Conservation (phyloP, 2,329 filamentous ascomycete genomes). For the Daldinia sp. region DNA sequence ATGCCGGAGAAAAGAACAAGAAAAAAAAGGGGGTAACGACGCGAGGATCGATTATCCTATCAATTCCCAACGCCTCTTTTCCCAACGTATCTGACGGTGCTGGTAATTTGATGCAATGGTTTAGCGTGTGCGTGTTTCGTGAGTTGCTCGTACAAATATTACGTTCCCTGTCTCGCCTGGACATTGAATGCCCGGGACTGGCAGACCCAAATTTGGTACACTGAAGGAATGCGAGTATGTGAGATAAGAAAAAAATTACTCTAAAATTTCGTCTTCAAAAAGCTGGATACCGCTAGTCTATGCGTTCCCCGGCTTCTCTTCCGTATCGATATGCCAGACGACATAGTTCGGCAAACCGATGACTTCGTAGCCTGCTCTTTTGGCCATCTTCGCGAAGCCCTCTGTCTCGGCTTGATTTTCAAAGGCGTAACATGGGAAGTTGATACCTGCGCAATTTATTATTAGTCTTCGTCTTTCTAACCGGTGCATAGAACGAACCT, state of each 20-base stretch:
- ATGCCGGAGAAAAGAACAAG: constrained; percentile 36
- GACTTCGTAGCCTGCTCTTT: constrained; percentile 92
- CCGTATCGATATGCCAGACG: constrained; percentile 98
- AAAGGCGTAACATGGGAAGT: constrained; percentile 96
- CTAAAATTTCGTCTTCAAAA: constrained; percentile 37
- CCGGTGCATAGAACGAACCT: constrained; percentile 64
- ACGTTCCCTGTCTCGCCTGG: constrained; percentile 47
- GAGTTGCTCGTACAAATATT: constrained; percentile 51
- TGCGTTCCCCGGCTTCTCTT: constrained; percentile 89
- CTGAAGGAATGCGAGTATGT: constrained; percentile 45
- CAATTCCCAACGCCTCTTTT: constrained; percentile 49
- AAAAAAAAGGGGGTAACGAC: constrained; percentile 38
- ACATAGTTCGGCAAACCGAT: constrained; percentile 96
- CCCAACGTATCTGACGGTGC: constrained; percentile 44
- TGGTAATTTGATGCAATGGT: constrained; percentile 44
- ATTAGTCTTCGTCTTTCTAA: constrained; percentile 23
- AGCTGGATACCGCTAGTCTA: constrained; percentile 49
- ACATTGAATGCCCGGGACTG: constrained; percentile 43
- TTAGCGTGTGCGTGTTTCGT: constrained; percentile 44
- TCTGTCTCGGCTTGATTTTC: constrained; percentile 99
- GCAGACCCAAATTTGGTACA: constrained; percentile 44
- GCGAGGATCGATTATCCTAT: constrained; percentile 41
- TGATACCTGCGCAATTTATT: constrained; percentile 75
- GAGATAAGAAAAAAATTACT: constrained; percentile 44
- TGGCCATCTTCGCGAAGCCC: constrained; percentile 99